phyloP scores from a whole-genome alignment of 1,284 basidiomycete species.

The Leccinum solheimii region DNA sequence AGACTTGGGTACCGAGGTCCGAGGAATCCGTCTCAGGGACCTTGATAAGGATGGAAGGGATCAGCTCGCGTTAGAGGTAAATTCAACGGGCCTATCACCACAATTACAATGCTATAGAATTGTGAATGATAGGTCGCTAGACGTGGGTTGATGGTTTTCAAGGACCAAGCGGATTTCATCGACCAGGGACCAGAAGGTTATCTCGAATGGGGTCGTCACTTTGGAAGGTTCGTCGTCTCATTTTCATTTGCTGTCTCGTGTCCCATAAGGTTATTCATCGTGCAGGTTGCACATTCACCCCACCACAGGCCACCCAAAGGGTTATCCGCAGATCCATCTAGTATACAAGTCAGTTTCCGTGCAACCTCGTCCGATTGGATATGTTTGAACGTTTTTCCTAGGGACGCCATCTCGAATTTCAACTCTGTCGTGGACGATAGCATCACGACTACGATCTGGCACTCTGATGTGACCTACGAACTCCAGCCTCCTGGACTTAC shows the following conservation, averaged over 20 bases:
- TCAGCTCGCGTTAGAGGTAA: slow-evolving; percentile 75
- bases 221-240: slow-evolving; percentile 49
- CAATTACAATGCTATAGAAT: slow-evolving; percentile 2
- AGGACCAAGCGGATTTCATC: slow-evolving; percentile 73
- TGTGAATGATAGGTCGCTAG: slow-evolving; percentile 61
- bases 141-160: slow-evolving; percentile 76
- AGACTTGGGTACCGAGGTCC: slow-evolving; percentile 72
- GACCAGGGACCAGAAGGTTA: slow-evolving; percentile 71
- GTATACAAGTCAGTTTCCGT: slow-evolving; percentile 56
- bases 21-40: slow-evolving; percentile 67
- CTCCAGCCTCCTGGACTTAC: slow-evolving; percentile 85
- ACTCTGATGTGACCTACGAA: slow-evolving; percentile 83
- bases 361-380: slow-evolving; percentile 1
- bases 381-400: slow-evolving; percentile 24
- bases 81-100: slow-evolving; percentile 2
- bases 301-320: slow-evolving; percentile 71
- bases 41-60: slow-evolving; percentile 66
- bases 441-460: slow-evolving; percentile 72
- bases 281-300: slow-evolving; percentile 76
- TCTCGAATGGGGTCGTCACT: slow-evolving; percentile 66
- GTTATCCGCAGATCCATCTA: slow-evolving; percentile 74
- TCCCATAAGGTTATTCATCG: slow-evolving; percentile 1
- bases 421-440: slow-evolving; percentile 54
- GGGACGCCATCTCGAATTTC: slow-evolving; percentile 64
- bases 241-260: neutral